Evolutionary conservation across 208 protist species (phyloP).

Genomic region (Trypanosomatidae sp.): DNA sequence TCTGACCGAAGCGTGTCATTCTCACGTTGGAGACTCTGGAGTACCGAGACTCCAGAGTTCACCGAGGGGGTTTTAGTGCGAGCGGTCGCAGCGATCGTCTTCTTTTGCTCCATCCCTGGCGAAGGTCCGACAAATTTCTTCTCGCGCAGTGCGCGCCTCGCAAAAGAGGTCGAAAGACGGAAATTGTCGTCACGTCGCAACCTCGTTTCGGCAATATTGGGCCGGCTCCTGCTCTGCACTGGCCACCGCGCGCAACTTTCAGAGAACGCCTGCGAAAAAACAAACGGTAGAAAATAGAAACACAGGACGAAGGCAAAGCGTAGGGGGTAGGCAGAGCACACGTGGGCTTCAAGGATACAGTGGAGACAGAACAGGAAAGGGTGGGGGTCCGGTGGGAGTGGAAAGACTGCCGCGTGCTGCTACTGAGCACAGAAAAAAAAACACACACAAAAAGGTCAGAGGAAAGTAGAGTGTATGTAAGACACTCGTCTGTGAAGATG

Average conservation of each 20-base stretch:
- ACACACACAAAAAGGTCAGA: slow-evolving; percentile 10
- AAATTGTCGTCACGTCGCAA: neutral
- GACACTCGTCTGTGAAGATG: neutral
- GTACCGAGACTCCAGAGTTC: slow-evolving; percentile 11
- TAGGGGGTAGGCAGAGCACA: neutral
- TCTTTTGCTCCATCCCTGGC: slow-evolving; percentile 12
- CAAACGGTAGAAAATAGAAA: neutral
- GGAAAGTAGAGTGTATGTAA: neutral
- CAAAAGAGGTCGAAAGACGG: neutral
- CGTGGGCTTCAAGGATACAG: neutral
- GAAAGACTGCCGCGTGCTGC: neutral
- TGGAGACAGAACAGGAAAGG: neutral
- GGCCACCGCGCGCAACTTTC: neutral
- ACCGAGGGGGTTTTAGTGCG: slow-evolving; percentile 4
- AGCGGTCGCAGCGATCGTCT: neutral
- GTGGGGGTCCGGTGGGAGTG: neutral
- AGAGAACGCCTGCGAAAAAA: neutral
- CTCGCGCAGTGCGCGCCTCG: neutral
- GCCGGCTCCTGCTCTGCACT: neutral
- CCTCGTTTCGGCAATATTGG: neutral
- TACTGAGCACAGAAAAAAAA: slow-evolving; percentile 1
- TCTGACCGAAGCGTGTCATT: slow-evolving; percentile 62
- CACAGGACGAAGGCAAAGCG: neutral
- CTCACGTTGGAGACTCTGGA: slow-evolving; percentile 51
- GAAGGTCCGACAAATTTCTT: neutral